Percentiles rank a stretch among this genome's conserved stretches.
Conservation (phyloP, 2,329 filamentous ascomycete genomes). For the Fusarium goolgardi region DNA sequence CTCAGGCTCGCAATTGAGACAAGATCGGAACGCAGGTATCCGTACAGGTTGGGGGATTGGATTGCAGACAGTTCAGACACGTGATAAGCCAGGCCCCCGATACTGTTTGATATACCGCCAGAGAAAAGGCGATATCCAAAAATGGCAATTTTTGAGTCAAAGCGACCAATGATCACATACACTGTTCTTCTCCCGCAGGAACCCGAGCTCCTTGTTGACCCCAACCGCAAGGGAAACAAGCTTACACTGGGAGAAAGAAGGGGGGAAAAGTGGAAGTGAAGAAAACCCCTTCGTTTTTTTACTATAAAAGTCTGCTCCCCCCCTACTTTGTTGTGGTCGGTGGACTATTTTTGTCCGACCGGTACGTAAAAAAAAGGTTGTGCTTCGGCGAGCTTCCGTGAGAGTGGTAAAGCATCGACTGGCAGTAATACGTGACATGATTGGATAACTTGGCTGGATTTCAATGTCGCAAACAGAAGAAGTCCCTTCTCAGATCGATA, state of each 20-base stretch:
- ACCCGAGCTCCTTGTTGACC: slow-evolving; percentile 40
- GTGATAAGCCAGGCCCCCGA: slow-evolving; percentile 40
- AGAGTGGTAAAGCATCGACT: slow-evolving; percentile 8
- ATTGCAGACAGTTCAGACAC: slow-evolving; percentile 37
- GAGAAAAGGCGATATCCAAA: slow-evolving; percentile 40
- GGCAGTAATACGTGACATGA: slow-evolving; percentile 3
- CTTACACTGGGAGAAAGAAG: not conserved
- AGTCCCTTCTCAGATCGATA: not conserved
- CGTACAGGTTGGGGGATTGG: slow-evolving; percentile 27
- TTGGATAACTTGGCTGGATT: slow-evolving; percentile 8
- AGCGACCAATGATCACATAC: slow-evolving; percentile 36
- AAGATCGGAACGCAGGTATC: slow-evolving; percentile 6
- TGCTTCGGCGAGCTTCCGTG: slow-evolving; percentile 34
- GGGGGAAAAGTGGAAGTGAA: not conserved
- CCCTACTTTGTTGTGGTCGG: slow-evolving; percentile 14
- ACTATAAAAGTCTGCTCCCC: not conserved
- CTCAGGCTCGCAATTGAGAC: slow-evolving; percentile 1
- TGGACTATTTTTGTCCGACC: slow-evolving; percentile 31
- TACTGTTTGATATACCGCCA: slow-evolving; percentile 34
- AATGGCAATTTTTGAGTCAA: slow-evolving; percentile 40
- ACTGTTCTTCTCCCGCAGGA: slow-evolving; percentile 37
- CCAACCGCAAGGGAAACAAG: slow-evolving; percentile 27
- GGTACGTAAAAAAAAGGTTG: slow-evolving; percentile 7
- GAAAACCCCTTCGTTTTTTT: not conserved
- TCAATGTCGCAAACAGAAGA: slow-evolving; percentile 1